Evolutionary conservation across 2,329 filamentous ascomycete genomes (phyloP), one percentile per base, ranked within the genome.

Genomic region (Trichoderma gracile): DNA sequence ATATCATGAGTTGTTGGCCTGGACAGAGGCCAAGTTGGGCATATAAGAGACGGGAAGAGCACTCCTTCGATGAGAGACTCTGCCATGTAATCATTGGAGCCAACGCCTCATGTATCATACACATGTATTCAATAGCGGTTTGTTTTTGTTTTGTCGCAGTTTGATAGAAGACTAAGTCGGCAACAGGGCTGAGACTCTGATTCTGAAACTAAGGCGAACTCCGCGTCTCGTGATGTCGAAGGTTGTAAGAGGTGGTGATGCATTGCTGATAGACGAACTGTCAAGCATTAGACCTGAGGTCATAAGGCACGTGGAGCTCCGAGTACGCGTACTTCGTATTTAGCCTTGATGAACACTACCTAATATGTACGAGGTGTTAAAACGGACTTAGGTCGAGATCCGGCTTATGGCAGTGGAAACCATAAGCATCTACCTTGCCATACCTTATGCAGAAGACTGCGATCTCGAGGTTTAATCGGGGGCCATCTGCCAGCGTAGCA

Each of bases 101-200:
- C 55, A 58, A 43, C 23, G 27, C 47, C 40, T 62, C 25, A 62
- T 62, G 58, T 54, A 46, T 21, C 38, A 54, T 62, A 62, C 58
- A 54, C 25, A 62, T 60, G 47, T 52, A 60, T 52, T 60, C 47
- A 52, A 60, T 60, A 60, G 47, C 57, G 33, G 57, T 43, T 52
- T 52, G 49, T 52, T 52, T 52, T 25, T 50, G 3, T 9, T 6
- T 19, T 25, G 38, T 10, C 33, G 15, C 42, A 14, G 15, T 42
- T 60, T 52, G 33, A 27, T 42, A 52, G 33, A 61, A 30, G 47
- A 15, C n/a, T n/a, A 60, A 23, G 23, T 33, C 23, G 30, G 47
- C 38, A 7, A 43, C n/a, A n/a, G n/a, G 40, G 40, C 47, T 61
- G 38, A 30, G 33, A 21, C 38, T 43, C 47, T 53, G 47, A 43